Percentiles rank a stretch among this genome's conserved stretches.
Evolutionary conservation across 257 asterid genomes (phyloP).

Genomic region (Petunia secreta): DNA sequence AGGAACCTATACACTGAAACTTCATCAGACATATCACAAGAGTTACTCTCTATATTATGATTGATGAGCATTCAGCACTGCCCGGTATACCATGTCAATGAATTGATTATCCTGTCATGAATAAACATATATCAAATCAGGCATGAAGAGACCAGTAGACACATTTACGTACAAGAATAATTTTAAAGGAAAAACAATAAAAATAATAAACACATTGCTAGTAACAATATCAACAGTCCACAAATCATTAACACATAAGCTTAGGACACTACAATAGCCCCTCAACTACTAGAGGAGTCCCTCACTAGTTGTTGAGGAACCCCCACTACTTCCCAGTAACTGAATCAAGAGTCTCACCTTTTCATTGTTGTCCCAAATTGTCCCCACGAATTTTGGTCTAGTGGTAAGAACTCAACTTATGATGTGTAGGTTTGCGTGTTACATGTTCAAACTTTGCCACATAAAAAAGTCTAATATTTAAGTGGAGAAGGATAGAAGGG

Average conservation of each 20-base stretch:
- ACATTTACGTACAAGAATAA: neutral
- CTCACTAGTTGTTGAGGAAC: neutral
- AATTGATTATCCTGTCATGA: constrained; percentile 72
- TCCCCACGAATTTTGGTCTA: no score
- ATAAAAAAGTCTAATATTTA: no score
- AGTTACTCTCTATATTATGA: constrained; percentile 38
- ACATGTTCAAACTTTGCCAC: no score
- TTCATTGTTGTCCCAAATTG: neutral
- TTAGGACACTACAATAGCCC: neutral
- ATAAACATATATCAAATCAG: neutral
- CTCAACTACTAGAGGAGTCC: neutral
- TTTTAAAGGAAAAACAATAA: neutral
- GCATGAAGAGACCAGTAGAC: neutral
- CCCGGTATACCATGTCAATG: constrained; percentile 79
- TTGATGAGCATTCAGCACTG: constrained; percentile 72
- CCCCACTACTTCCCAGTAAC: constrained; percentile 18
- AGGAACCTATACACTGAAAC: constrained; percentile 24
- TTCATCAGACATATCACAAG: constrained; percentile 12
- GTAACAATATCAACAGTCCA: neutral
- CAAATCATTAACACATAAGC: neutral
- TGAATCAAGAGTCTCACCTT: constrained; percentile 9
- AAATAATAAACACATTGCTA: neutral
- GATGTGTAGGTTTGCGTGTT: no score
- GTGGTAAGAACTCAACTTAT: no score
- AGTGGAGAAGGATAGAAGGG: no score